phyloP scores from a whole-genome alignment of 805 yeast genomes.

The Lachancea waltii region DNA sequence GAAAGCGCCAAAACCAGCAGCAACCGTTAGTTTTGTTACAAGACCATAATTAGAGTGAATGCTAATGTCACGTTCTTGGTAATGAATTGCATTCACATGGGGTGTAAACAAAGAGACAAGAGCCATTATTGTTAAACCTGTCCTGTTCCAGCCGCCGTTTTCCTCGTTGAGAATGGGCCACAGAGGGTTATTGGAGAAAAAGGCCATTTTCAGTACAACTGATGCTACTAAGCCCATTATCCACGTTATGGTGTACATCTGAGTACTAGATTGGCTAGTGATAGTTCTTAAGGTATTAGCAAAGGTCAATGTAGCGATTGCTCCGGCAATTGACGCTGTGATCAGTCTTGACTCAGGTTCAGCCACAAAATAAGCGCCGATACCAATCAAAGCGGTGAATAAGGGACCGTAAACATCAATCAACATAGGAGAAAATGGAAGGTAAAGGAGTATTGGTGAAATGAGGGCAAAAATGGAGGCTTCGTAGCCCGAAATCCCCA shows the following conservation, averaged over 20 bases:
- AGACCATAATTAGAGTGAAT: constrained; percentile 4
- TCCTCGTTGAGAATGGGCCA: constrained; percentile 90
- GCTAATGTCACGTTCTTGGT: constrained; percentile 7
- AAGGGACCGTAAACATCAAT: constrained; percentile 30
- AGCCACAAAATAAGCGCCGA: constrained; percentile 65
- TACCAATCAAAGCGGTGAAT: constrained; percentile 53
- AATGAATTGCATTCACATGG: constrained; percentile 21
- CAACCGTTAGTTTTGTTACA: constrained; percentile 21
- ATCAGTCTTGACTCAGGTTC: constrained; percentile 68
- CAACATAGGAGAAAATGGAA: constrained; percentile 35
- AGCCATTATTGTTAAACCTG: constrained; percentile 43
- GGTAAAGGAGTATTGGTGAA: constrained; percentile 50
- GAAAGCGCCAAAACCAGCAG: constrained; percentile 70
- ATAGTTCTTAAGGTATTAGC: constrained; percentile 44
- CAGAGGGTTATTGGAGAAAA: constrained; percentile 82
- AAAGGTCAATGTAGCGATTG: constrained; percentile 54
- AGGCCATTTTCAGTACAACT: constrained; percentile 66
- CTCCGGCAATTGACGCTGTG: constrained; percentile 58
- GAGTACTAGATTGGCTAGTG: constrained; percentile 24
- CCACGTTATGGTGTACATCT: constrained; percentile 23
- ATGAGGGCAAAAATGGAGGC: constrained; percentile 52
- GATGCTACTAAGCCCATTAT: constrained; percentile 65
- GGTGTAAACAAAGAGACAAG: constrained; percentile 60
- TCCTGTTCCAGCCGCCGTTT: constrained; percentile 80
- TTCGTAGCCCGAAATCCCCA: constrained; percentile 97